Base-by-base conservation (phyloP, 2,329 filamentous ascomycete genomes). In the Fusarium transvaalense region DNA sequence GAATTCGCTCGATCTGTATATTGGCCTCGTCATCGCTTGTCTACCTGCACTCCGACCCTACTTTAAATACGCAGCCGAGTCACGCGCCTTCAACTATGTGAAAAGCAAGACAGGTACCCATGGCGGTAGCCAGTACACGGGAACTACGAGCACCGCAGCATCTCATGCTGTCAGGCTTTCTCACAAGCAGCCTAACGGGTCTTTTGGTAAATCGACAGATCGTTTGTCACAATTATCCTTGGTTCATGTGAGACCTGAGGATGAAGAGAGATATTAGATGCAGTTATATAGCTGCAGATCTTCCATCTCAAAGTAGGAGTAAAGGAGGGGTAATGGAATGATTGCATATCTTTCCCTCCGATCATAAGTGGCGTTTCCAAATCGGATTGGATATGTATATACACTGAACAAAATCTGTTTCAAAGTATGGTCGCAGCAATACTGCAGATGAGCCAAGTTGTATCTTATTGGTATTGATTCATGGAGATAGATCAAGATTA, bases 1-100 rank as follows among this genome's bases (percentile, higher is more conserved):
- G 65, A 56, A 52, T 0, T 56, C 64, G 0, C 9, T 68, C 15
- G 64, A 68, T 8, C 6, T 56, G 3, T 64, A 68, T 6, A 59
- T 68, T 3, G 64, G 64, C 6, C 35, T 68, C 1, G 59, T 68
- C 8, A 61, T 68, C 4, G 50, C 65, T 1, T 68, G 65, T 23
- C 34, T 68, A 2, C 65, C 65, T 1, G 57, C 65, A 1, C 10
- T 68, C 5, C 50, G 64, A 2, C 65, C 65, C 7, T 68, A 68
- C 23, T 68, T 68, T 27, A 66, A 62, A 23, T 64, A 66, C 19
- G 64, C 62, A 6, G 17, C 64, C 2, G 59, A 66, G 19, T 66
- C 64, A 7, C 64, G 56, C 19, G 62, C 56, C 2, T 66, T 66
- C 23, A 63, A 4, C 10, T 64, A 64, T 9, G 12, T 64, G 35